phyloP scores from a whole-genome alignment of 805 yeast genomes.

The Yarrowia sp. region DNA sequence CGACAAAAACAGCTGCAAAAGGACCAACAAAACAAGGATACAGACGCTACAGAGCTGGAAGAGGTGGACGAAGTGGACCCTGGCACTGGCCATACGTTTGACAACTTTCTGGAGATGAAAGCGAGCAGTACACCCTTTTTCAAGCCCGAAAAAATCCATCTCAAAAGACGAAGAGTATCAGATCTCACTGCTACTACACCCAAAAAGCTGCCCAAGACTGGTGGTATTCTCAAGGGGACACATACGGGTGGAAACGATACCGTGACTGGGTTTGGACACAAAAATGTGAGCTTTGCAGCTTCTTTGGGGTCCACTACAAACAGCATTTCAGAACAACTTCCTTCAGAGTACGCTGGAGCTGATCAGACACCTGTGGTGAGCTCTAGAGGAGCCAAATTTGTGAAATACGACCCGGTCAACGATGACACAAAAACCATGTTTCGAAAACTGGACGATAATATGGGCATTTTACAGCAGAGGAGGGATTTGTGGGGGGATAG shows the following conservation, averaged over 20 bases:
- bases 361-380: slow-evolving; percentile 8
- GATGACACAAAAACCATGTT: slow-evolving; percentile 14
- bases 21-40: too few species aligned
- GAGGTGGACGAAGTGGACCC: neutral
- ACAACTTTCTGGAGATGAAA: neutral
- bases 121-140: slow-evolving; percentile 10
- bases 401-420: slow-evolving; percentile 2
- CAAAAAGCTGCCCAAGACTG: neutral
- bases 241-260: neutral
- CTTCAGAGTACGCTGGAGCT: neutral
- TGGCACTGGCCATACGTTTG: neutral
- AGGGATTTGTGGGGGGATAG: neutral
- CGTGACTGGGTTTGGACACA: neutral
- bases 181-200: neutral
- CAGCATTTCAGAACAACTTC: slow-evolving; percentile 6
- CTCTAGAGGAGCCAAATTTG: neutral
- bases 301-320: slow-evolving; percentile 11
- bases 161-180: neutral
- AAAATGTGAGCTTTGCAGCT: slow-evolving; percentile 16
- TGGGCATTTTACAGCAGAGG: neutral
- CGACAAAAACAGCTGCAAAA: neutral
- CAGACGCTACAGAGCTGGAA: neutral
- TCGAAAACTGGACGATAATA: neutral
- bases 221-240: neutral
- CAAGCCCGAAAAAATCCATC: slow-evolving; percentile 1